Evolutionary conservation across 2,329 filamentous ascomycete genomes (phyloP).

Genomic region (Lecanicillium sp.): DNA sequence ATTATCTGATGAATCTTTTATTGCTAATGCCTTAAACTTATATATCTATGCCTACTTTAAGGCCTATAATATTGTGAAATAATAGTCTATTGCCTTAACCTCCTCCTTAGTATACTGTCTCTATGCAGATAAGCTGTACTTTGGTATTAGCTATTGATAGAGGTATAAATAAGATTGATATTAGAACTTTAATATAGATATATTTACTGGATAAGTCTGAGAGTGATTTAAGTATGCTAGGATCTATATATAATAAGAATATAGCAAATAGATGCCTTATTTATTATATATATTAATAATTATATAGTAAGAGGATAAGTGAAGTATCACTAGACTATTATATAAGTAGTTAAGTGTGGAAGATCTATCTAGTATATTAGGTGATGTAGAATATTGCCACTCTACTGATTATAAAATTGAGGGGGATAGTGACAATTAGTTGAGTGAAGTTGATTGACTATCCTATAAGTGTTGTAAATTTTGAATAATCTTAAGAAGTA

Average conservation of each 20-base stretch:
- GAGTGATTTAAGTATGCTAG: not conserved
- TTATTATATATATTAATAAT: not conserved
- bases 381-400: constrained; percentile 2
- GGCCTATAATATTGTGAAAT: not conserved
- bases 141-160: not conserved
- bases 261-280: not conserved
- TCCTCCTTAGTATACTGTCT: not conserved
- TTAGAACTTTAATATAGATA: no score
- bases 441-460: not conserved
- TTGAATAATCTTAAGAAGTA: not conserved
- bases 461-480: constrained; percentile 2
- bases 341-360: not conserved
- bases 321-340: not conserved
- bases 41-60: not conserved
- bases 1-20: not conserved
- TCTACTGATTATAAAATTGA: not conserved
- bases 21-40: not conserved
- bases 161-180: not conserved
- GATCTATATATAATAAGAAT: not conserved
- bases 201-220: not conserved
- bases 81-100: not conserved
- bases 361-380: not conserved
- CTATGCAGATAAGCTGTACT: not conserved
- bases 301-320: not conserved
- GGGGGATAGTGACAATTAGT: not conserved